Evolutionary conservation across 345 rosid species (phyloP), one percentile per base, ranked within the genome.

Genomic region (Pistacia vera): DNA sequence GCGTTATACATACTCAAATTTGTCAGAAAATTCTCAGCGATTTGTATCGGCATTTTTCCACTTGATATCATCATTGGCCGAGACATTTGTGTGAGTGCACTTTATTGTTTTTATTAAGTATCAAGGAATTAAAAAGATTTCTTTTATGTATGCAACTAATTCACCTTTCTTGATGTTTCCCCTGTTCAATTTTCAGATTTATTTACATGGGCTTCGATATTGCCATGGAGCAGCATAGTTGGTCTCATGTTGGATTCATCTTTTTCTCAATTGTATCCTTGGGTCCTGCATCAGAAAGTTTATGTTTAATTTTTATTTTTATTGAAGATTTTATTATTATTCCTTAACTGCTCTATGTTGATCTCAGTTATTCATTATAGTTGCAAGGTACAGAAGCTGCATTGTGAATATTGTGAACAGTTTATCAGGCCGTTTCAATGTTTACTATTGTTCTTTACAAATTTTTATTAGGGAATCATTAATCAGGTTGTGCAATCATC

Each of bases 121-220:
- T 79, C 20, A 3, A 41, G 64, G 61, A 68, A 70, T 78, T 75
- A 67, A 16, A 56, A 4, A 52, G 70, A 41, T 62, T 69, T 70
- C 71, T 41, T 30, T 46, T 36, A 25, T 71, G 6, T 52, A 66
- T 63, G 20, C 28, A 44, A 62, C 52, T 70, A 62, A 70, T 73
- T 18, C 46, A 18, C 73, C 11, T 48, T 59, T 54, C 59, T 70
- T 77, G 73, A 73, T 51, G 33, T 54, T 60, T 54, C 75, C n/a
- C 69, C 60, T 81, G 77, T 79, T 63, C 60, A 65, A 74, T 81
- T 79, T 82, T 80, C 94, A 96, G 99, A 83, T 96, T 96, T 79
- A 96, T 96, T 74, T 96, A 93, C 89, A 93, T 96, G 99, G 99
- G 99, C 30, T 96, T 93, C 83, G 98, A 92, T 86, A 96, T 96